These are phyloP conservation scores for Phialophora verrucosa DNA, from an alignment of 2,329 filamentous ascomycete genomes.

Conservation along the genomic window DNA sequence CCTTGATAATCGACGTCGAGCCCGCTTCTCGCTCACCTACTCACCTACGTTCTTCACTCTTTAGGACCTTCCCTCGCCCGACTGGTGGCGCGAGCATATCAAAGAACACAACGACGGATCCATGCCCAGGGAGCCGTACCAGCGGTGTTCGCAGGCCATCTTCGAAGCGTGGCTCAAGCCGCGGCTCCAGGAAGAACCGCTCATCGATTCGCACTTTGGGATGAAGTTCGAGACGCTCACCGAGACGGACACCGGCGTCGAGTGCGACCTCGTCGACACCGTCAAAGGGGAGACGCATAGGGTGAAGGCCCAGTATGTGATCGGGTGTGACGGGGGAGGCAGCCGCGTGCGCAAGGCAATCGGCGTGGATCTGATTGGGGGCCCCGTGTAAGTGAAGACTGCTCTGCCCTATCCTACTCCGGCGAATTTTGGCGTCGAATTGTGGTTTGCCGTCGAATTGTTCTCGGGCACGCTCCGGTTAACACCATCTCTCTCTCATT, in stretches of 20 bases:
- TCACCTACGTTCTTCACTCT: background rate
- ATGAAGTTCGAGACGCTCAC: constrained; percentile 38
- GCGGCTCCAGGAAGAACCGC: constrained; percentile 35
- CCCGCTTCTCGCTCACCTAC: background rate
- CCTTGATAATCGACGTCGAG: too few species aligned
- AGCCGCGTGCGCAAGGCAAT: constrained; percentile 40
- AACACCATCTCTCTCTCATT: background rate
- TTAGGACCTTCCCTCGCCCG: constrained; percentile 26
- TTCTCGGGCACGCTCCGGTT: too few species aligned
- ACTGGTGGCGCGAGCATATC: constrained; percentile 38
- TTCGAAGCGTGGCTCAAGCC: constrained; percentile 47
- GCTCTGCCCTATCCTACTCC: too few species aligned
- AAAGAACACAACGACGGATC: constrained; percentile 44
- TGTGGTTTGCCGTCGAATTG: too few species aligned
- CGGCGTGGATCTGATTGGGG: constrained; percentile 40
- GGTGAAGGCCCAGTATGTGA: constrained; percentile 39
- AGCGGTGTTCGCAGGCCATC: constrained; percentile 45
- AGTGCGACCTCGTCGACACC: constrained; percentile 33
- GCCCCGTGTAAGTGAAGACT: constrained; percentile 38
- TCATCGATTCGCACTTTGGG: constrained; percentile 42
- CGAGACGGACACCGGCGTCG: constrained; percentile 36
- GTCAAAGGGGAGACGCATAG: constrained; percentile 31
- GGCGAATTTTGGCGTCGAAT: too few species aligned
- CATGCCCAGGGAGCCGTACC: constrained; percentile 43
- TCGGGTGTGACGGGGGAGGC: constrained; percentile 43